A percentile compares a stretch with the other conserved stretches of the same genome.
Evolutionary conservation across 495 filamentous ascomycete species (phyloP).

Genomic region (Penicillium canariense): DNA sequence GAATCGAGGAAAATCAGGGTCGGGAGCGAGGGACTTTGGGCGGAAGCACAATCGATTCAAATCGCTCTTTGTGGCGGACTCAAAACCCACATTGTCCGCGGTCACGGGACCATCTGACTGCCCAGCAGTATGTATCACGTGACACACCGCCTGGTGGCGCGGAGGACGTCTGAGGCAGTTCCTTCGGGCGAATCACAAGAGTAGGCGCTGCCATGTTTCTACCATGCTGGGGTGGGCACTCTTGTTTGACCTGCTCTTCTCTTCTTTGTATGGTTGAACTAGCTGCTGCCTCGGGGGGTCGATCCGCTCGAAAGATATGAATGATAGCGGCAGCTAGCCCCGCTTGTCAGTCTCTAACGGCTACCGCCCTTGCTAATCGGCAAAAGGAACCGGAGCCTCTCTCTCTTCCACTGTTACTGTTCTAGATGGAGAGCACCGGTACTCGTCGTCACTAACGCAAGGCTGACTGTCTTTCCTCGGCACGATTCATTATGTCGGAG

Average conservation of each 20-base stretch:
- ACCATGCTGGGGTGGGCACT: not conserved
- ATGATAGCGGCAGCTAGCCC: conserved; percentile 3
- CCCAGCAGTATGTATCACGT: conserved; percentile 19
- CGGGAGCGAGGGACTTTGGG: conserved; percentile 16
- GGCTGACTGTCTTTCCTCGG: not conserved
- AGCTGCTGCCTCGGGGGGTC: not conserved
- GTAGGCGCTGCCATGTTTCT: not conserved
- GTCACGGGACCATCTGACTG: conserved; percentile 9
- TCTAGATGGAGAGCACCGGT: not conserved
- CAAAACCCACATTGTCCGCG: conserved; percentile 43
- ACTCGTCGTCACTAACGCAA: not conserved
- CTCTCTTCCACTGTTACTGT: not conserved
- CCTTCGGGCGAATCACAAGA: conserved; percentile 4
- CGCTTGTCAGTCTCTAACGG: conserved; percentile 16
- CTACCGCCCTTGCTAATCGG: conserved; percentile 26
- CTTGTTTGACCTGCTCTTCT: not conserved
- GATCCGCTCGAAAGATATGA: not conserved
- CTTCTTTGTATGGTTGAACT: conserved; percentile 2
- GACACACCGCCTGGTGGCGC: conserved; percentile 30
- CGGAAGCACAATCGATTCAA: conserved; percentile 38
- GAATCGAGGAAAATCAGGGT: conserved; percentile 8
- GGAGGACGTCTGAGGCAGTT: not conserved
- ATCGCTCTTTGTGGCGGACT: conserved; percentile 45
- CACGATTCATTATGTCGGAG: conserved; percentile 27
- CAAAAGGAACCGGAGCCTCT: not conserved